Conservation (phyloP, 306 rosid species). For the Carpinus viminea region DNA sequence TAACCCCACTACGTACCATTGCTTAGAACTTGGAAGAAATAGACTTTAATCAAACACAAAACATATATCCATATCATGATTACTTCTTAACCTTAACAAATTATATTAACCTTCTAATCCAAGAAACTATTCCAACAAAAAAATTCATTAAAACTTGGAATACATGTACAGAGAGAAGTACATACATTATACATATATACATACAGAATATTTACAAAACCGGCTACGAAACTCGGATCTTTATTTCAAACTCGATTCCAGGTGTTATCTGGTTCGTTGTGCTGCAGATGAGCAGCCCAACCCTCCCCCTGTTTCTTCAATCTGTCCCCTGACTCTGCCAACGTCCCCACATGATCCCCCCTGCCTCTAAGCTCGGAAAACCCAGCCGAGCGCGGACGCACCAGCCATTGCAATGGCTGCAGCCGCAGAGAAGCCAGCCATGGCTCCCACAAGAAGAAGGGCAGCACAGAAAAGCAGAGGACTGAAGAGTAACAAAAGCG, state of each 20-base stretch:
- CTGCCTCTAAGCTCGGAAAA: slow-evolving; percentile 2
- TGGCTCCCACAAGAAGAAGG: neutral
- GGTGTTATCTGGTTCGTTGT: neutral
- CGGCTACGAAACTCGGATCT: too few species aligned
- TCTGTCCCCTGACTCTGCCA: neutral
- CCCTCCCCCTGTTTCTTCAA: slow-evolving; percentile 3
- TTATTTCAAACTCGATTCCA: neutral
- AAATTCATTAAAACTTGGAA: too few species aligned
- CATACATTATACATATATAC: too few species aligned
- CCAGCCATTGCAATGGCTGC: slow-evolving; percentile 14
- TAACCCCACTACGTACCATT: neutral
- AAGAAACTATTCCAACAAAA: too few species aligned
- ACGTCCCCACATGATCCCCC: neutral
- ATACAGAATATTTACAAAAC: too few species aligned
- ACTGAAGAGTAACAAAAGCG: slow-evolving; percentile 29
- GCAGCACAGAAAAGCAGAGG: slow-evolving; percentile 17
- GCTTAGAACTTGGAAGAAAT: neutral
- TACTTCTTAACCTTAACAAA: too few species aligned
- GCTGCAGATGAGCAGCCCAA: neutral
- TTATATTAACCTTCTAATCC: too few species aligned
- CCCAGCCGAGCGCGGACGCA: neutral
- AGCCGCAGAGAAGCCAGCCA: slow-evolving; percentile 25
- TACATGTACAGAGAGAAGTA: too few species aligned
- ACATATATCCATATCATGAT: too few species aligned
- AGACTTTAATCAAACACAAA: too few species aligned